A percentile compares a stretch with the other conserved stretches of the same genome.
Conservation (phyloP, 2,329 filamentous ascomycete species). For the Apiospora hydei region DNA sequence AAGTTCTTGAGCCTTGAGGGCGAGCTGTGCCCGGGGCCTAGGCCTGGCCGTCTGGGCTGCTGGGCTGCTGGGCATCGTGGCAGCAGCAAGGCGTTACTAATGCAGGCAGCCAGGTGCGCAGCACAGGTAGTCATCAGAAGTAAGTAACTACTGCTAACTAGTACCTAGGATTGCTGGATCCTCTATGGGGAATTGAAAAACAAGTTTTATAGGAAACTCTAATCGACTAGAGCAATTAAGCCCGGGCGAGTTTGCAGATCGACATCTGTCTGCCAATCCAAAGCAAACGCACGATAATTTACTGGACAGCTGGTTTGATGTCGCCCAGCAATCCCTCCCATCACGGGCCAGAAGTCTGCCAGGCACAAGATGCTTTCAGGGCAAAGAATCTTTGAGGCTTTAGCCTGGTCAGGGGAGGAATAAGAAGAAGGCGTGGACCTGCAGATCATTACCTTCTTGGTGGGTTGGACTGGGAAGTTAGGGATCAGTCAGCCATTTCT, state of each 20-base stretch:
- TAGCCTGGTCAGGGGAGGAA: not conserved
- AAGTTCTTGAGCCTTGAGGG: not conserved
- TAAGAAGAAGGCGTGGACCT: not conserved
- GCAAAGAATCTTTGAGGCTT: not conserved
- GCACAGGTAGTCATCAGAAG: not conserved
- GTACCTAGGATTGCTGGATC: not conserved
- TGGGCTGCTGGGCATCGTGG: not conserved
- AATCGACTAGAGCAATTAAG: not conserved
- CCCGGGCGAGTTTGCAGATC: not conserved
- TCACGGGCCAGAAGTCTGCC: not conserved
- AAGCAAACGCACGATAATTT: not conserved
- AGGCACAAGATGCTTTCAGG: not conserved
- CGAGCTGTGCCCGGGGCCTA: not conserved
- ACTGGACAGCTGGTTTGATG: not conserved
- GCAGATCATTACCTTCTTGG: not conserved
- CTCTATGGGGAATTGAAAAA: not conserved
- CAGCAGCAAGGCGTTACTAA: not conserved
- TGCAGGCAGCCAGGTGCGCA: not conserved
- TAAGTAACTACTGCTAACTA: not conserved
- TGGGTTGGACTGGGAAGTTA: not conserved
- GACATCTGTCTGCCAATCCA: not conserved
- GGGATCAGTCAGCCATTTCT: not conserved
- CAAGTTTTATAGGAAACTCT: conserved; percentile 8
- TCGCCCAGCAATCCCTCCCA: not conserved
- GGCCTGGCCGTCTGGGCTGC: not conserved